These are phyloP conservation scores for Mycena vitilis DNA, from an alignment of 768 basidiomycete species.

Conservation along the genomic window DNA sequence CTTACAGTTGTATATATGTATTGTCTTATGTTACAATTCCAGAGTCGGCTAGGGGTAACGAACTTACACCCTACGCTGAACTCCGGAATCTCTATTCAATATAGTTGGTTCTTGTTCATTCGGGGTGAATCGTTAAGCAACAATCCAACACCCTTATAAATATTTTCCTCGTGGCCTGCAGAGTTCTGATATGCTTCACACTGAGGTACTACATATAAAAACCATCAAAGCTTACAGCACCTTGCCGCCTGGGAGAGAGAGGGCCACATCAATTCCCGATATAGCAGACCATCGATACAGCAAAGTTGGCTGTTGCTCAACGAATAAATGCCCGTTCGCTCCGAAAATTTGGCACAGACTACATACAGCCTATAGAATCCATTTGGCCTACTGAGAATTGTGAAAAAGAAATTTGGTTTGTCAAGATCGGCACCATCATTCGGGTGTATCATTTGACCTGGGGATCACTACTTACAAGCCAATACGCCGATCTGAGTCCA, in stretches of 20 bases:
- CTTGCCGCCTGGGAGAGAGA: background rate
- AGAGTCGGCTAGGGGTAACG: no score
- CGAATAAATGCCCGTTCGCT: background rate
- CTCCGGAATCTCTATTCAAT: no score
- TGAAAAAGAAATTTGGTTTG: background rate
- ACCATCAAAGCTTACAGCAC: background rate
- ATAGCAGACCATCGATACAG: background rate
- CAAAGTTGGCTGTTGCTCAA: background rate
- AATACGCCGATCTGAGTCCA: no score
- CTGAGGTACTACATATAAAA: background rate
- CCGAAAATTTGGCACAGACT: background rate
- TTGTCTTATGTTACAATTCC: no score
- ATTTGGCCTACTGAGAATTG: slow-evolving; percentile 1
- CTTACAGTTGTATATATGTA: no score
- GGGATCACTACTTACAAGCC: no score
- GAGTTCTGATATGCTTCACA: background rate
- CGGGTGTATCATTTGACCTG: background rate
- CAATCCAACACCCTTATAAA: no score
- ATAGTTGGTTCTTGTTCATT: no score
- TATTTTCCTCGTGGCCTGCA: background rate
- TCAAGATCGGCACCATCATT: background rate
- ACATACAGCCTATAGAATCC: background rate
- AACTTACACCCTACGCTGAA: no score
- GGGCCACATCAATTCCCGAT: background rate
- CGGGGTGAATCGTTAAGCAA: no score